These are phyloP conservation scores for Theobroma cacao DNA, from an alignment of 345 rosid genomes.

Conservation along the genomic window DNA sequence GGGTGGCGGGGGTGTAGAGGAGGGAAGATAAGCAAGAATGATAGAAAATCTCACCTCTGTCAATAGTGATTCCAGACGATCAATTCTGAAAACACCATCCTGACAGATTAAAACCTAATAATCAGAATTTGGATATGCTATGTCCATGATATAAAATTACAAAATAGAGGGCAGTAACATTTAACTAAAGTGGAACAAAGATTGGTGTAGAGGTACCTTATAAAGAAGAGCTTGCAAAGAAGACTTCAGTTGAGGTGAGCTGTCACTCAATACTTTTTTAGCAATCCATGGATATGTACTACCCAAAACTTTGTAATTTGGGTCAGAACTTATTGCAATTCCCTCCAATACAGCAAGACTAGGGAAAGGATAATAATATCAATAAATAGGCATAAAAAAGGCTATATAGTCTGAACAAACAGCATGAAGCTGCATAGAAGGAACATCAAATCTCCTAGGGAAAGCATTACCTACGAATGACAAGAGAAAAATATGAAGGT, in stretches of 20 bases:
- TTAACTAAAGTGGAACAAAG: not conserved
- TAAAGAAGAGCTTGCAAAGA: slow-evolving; percentile 79
- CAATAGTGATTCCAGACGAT: slow-evolving; percentile 85
- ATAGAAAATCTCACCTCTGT: slow-evolving; percentile 59
- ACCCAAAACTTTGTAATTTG: slow-evolving; percentile 90
- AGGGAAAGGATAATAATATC: slow-evolving; percentile 17
- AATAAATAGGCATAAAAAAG: not conserved
- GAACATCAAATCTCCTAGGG: not conserved
- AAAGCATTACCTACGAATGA: slow-evolving; percentile 72
- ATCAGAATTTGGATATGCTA: not conserved
- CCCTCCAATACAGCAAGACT: slow-evolving; percentile 98
- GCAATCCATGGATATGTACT: slow-evolving; percentile 99
- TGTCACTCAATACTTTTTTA: slow-evolving; percentile 76
- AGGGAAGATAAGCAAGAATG: not conserved
- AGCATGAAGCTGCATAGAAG: not conserved
- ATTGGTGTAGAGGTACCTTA: slow-evolving; percentile 45
- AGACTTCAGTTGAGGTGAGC: slow-evolving; percentile 79
- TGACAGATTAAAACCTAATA: slow-evolving; percentile 26
- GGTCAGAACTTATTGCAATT: slow-evolving; percentile 71
- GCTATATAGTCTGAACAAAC: not conserved
- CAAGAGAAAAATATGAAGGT: slow-evolving; percentile 94
- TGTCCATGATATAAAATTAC: not conserved
- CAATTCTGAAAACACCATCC: slow-evolving; percentile 90
- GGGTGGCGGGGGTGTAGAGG: not conserved
- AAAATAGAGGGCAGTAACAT: not conserved